Conservation (phyloP, 1,284 basidiomycete species). For the Cronartium quercuum region DNA sequence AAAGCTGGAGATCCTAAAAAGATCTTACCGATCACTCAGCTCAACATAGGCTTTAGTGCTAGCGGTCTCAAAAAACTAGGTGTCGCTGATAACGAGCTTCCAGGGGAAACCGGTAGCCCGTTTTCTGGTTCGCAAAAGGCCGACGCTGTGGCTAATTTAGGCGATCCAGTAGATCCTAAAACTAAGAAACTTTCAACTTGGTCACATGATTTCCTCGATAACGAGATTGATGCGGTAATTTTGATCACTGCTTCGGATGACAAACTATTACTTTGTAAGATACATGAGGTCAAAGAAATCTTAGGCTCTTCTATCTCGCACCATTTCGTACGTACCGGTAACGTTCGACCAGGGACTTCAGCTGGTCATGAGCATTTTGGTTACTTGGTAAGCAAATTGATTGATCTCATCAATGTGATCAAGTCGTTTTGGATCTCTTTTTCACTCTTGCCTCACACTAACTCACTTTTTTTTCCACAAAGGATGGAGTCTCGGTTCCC, state of each 20-base stretch:
- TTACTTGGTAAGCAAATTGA: background rate
- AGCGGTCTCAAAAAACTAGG: constrained; percentile 21
- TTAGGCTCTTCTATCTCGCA: background rate
- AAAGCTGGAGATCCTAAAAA: constrained; percentile 1
- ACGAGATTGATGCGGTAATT: constrained; percentile 24
- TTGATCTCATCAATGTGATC: constrained; percentile 8
- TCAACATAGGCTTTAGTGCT: constrained; percentile 32
- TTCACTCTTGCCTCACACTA: background rate
- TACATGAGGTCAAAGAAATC: background rate
- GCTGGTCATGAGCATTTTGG: constrained; percentile 1
- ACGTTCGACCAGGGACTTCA: background rate
- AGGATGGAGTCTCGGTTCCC: constrained; percentile 35
- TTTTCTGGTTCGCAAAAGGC: constrained; percentile 17
- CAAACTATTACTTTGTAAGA: background rate
- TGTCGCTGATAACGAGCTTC: constrained; percentile 9
- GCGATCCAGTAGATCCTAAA: constrained; percentile 23
- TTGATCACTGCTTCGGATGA: constrained; percentile 24
- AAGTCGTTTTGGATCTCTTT: constrained; percentile 9
- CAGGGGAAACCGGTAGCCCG: background rate
- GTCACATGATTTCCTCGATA: constrained; percentile 14
- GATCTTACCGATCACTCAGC: constrained; percentile 14
- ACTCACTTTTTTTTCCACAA: background rate
- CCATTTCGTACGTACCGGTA: background rate
- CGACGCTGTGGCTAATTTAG: constrained; percentile 30
- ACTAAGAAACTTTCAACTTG: constrained; percentile 33